Base-by-base conservation (phyloP, 352 stramenopile genomes). In the Globisporangium mamillatum region DNA sequence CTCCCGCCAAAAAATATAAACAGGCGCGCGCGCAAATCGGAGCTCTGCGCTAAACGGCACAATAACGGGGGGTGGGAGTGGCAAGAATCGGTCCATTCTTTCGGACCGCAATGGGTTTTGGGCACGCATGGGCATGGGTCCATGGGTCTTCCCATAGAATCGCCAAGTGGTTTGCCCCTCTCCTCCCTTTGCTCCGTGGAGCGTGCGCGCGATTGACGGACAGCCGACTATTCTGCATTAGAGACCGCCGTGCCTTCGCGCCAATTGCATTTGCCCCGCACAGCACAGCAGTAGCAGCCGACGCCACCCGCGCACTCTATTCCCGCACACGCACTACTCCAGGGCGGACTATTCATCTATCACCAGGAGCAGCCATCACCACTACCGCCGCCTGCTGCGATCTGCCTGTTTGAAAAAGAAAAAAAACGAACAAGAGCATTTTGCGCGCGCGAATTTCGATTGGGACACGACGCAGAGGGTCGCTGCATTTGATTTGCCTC, bases 1-100 rank as follows among this genome's bases (percentile, higher is more conserved):
- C 58, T 65, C 48, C 54, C 60, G 60, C 60, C 60, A 66, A 66
- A 66, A 66, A 58, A 65, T 65, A 65, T 48, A 66, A 64, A 64
- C 48, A 58, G 44, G 60, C 24, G 41, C 25, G 59, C 59, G 60
- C 60, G 60, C 60, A 57, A 66, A 62, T 52, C 18, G 27, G 36
- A 36, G 12, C 36, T 44, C 14, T 54, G n/a, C 25, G 60, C 14
- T 27, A 52, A 32, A 41, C 25, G 60, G 60, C 60, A 66, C 60
- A 66, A 66, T 66, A 46, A 29, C 60, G 60, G n/a, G 60, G 60
- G 60, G 46, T 66, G 52, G 60, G 44, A 66, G 50, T 48, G 27
- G 16, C 44, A 52, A 56, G 27, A 66, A 52, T 50, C 25, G 36
- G 58, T 24, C 44, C 44, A 52, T 52, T 52, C 44, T 22, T 24